phyloP scores from a whole-genome alignment of 2,329 filamentous ascomycete species.

The Exserohilum rostratum region DNA sequence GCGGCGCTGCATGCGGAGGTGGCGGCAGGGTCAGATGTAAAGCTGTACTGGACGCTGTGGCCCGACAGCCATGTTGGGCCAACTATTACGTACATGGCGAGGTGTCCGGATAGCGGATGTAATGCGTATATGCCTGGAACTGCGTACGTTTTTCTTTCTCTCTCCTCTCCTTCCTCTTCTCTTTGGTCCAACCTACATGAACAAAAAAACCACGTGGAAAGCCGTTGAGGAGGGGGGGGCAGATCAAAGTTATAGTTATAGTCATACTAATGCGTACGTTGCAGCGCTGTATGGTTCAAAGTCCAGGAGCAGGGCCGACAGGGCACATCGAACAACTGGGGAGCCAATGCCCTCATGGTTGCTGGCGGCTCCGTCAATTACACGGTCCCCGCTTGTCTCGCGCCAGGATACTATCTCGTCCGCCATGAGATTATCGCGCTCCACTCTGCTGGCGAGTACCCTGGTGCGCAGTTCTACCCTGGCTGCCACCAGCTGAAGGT shows the following conservation, averaged over 20 bases:
- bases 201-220: not conserved
- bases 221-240: too few species aligned
- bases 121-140: constrained; percentile 57
- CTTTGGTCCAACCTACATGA: too few species aligned
- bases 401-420: constrained; percentile 63
- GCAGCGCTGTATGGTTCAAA: constrained; percentile 62
- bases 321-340: constrained; percentile 60
- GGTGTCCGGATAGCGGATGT: constrained; percentile 60
- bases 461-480: constrained; percentile 64
- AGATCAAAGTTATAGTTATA: too few species aligned
- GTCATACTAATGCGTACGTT: too few species aligned
- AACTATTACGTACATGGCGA: constrained; percentile 65
- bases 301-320: constrained; percentile 58
- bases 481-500: constrained; percentile 65
- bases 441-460: constrained; percentile 56
- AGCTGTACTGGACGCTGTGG: constrained; percentile 62
- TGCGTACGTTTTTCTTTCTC: constrained; percentile 25
- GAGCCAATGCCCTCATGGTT: constrained; percentile 53
- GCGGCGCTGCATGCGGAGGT: constrained; percentile 61
- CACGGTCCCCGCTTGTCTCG: constrained; percentile 61
- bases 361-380: constrained; percentile 55
- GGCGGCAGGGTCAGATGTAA: constrained; percentile 60
- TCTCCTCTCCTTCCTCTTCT: not conserved
- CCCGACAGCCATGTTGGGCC: constrained; percentile 60
- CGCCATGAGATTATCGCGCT: constrained; percentile 65